Evolutionary conservation across 129 eudicot species (phyloP), one percentile per base, ranked within the genome.

Genomic region (Arctium minus): DNA sequence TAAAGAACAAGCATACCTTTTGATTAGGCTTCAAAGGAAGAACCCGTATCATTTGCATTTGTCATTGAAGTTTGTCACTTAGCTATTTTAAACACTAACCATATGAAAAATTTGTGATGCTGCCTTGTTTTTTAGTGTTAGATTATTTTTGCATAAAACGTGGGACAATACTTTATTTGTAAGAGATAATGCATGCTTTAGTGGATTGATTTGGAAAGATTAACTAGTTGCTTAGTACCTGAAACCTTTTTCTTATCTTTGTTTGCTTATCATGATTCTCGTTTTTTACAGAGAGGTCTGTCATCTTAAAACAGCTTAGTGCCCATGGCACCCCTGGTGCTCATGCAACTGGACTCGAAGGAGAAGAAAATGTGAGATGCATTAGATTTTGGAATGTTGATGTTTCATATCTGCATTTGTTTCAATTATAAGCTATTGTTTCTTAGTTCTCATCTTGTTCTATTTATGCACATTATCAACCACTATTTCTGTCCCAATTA

Each of bases 331-430:
- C 86, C 72, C 87, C 83, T 69, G 78, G 82, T 80, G 77, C 68
- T 81, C 85, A 71, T 84, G 85, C 75, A 73, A 72, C 83, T 31
- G 85, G 85, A 64, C 48, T 53, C 1, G 90, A 79, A 72, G 94
- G 79, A 86, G 87, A 80, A 67, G 98, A 88, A 83, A 88, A 82
- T 86, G 98, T 87, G 81, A 86, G 90, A 81, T 7, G 15, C 33
- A 29, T 72, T 69, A 44, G 6, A 62, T 78, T 73, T 46, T n/a
- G 64, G 18, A 80, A 40, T n/a, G 22, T 35, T 75, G 46, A 48
- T 36, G 31, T 29, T 4, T 76, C 64, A 33, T 65, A 36, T 12
- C 6, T 81, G 71, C 81, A 77, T 56, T 7, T 60, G 12, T n/a
- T 13, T 60, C 17, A 8, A 2, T 10, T 65, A 62, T 75, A 40